phyloP scores from a whole-genome alignment of 768 basidiomycete species.

The Lentinus tigrinus region DNA sequence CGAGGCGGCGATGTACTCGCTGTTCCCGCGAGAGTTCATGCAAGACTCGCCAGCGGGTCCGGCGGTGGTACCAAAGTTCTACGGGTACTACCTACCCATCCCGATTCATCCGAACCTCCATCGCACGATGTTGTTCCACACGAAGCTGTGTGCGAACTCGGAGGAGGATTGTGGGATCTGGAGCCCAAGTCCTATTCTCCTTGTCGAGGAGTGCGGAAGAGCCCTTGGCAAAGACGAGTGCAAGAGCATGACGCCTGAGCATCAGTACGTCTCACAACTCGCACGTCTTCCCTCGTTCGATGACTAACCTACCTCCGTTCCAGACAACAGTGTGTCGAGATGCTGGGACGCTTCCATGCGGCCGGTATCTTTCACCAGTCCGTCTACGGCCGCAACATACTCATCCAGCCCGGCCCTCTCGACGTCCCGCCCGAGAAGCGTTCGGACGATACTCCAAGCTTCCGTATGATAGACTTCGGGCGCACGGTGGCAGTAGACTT shows the following conservation, averaged over 20 bases:
- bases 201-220: constrained; percentile 48
- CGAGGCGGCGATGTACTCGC: constrained; percentile 47
- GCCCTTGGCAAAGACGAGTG: constrained; percentile 18
- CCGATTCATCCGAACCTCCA: not conserved
- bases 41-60: constrained; percentile 41
- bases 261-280: too few relatives aligned
- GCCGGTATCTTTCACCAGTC: constrained; percentile 41
- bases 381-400: constrained; percentile 40
- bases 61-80: constrained; percentile 61
- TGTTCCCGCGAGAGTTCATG: constrained; percentile 45
- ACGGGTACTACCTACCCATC: constrained; percentile 51
- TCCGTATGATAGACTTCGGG: constrained; percentile 53
- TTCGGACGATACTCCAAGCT: constrained; percentile 32
- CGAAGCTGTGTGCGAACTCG: not conserved
- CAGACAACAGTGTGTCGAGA: too few relatives aligned
- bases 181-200: constrained; percentile 38
- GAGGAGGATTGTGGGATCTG: constrained; percentile 1
- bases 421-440: constrained; percentile 29
- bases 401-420: constrained; percentile 44
- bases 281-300: too few relatives aligned
- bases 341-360: not conserved
- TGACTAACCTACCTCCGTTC: too few relatives aligned
- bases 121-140: not conserved
- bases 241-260: too few relatives aligned
- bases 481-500: constrained; percentile 17